Base-by-base conservation (phyloP, 768 basidiomycete species). In the Holtermannia corniformis region DNA sequence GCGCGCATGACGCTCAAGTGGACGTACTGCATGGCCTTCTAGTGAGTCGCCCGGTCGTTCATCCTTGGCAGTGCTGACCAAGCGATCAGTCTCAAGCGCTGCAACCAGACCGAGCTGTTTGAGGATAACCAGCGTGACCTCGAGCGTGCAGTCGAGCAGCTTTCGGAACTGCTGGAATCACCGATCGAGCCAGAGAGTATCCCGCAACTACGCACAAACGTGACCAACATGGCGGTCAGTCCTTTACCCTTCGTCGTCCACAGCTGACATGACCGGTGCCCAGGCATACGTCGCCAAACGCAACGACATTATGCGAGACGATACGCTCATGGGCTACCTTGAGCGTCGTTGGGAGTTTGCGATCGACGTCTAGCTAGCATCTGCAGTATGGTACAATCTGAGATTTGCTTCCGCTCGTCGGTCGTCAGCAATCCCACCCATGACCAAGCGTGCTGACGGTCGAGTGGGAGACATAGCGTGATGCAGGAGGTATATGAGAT, bases 1-100 rank as follows among this genome's bases (percentile, higher is more conserved):
- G 95, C 74, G 7, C 82, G 95, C 23, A 87, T 82, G 77, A 96
- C 93, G 37, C 81, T 99, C 54, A 97, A 96, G 74, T 99, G 95
- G 93, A 96, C 93, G 12, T 99, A 99, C 64, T 86, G 90, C 2
- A 96, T 99, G 93, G 93, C 92, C 24, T 99, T 90, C 76, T 97
- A 96, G 73, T 72, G 52, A 64, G 72, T 65, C 24, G 20, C 24
- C 19, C 44, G 13, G 41, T 16, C n/a, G 22, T 16, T 40, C 28
- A 10, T 20, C n/a, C 14, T 20, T 3, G 41, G 5, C 4, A 47
- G 13, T 47, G 43, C 56, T 57, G 46, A 60, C 42, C 14, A 14
- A 1, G 3, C 25, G 46, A 32, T 22, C 3, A 72, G 71, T 68
- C 80, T 99, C 24, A 84, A 81, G 40, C 84, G 80, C 67, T 82